phyloP scores from a whole-genome alignment of 495 filamentous ascomycete genomes.

The Chaetomium fimeti region DNA sequence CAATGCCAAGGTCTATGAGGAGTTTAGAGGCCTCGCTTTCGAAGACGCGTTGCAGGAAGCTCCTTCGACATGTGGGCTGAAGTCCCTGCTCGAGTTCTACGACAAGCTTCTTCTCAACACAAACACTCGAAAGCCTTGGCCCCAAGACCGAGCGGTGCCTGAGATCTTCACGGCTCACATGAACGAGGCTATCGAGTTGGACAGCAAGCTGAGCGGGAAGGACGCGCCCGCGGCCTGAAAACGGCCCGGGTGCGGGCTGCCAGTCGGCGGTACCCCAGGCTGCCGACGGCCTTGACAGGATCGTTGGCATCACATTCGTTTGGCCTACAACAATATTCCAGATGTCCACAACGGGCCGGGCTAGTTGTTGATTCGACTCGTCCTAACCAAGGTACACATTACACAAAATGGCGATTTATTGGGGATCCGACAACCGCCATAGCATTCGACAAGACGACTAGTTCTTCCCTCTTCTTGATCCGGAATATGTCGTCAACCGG shows the following conservation, averaged over 20 bases:
- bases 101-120: constrained; percentile 29
- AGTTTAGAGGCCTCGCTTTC: constrained; percentile 69
- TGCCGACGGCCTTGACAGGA: background rate
- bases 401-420: constrained; percentile 9
- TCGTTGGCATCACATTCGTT: constrained; percentile 9
- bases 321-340: constrained; percentile 1
- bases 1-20: constrained; percentile 74
- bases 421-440: constrained; percentile 9
- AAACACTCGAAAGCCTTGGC: constrained; percentile 34
- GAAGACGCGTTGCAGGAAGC: constrained; percentile 55
- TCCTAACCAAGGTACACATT: background rate
- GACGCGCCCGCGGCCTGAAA: constrained; percentile 13
- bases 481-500: constrained; percentile 13
- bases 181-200: constrained; percentile 28
- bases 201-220: constrained; percentile 17
- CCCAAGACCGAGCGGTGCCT: constrained; percentile 29
- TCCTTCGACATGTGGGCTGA: constrained; percentile 28
- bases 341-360: background rate
- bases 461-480: constrained; percentile 17
- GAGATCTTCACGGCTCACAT: constrained; percentile 31
- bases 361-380: constrained; percentile 6
- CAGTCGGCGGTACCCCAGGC: background rate
- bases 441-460: constrained; percentile 6
- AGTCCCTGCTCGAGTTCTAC: constrained; percentile 33
- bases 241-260: background rate